Evolutionary conservation across 306 rosid species (phyloP), one percentile per base, ranked within the genome.

Genomic region (apple (Malus domestica)): DNA sequence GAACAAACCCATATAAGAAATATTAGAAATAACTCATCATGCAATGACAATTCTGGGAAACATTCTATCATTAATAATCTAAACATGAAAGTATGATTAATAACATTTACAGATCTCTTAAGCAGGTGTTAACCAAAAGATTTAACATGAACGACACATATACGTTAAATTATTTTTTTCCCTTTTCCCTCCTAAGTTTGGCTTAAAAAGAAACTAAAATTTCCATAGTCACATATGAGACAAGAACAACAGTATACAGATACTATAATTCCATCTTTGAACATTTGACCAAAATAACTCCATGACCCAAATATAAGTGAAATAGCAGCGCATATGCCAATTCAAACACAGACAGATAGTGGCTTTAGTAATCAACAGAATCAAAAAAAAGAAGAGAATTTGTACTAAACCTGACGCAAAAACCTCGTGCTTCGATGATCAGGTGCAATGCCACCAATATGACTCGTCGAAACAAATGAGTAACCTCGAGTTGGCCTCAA

Each of bases 361-460:
- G 3, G 63, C 25, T 3, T 16, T n/a, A 5, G 32, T 52, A 49
- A 32, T 13, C 42, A 49, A n/a, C 33, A 61, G 22, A 71, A 18
- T 15, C 4, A 75, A 67, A 74, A 35, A 4, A 71, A 77, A 27
- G 10, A 11, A 78, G 27, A 65, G 80, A 40, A 75, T 29, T 78
- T 22, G 51, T 73, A 75, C 49, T 67, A 60, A 61, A 92, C 98
- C 99, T 96, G 99, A 49, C 98, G 96, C 68, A 96, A 71, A 81
- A 92, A 96, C 49, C 90, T 88, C 80, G 88, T 84, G 84, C 99
- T 88, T 74, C 93, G 90, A 46, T 52, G 78, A 87, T 96, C 97
- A 72, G 98, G 99, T 73, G 93, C 78, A 71, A 96, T 90, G 86
- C 99, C 99, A 76, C 98, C 99, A 76, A 92, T 49, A 79, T 92